These are phyloP conservation scores for Benincasa hispida DNA, from an alignment of 306 rosid genomes.

Conservation along the genomic window DNA sequence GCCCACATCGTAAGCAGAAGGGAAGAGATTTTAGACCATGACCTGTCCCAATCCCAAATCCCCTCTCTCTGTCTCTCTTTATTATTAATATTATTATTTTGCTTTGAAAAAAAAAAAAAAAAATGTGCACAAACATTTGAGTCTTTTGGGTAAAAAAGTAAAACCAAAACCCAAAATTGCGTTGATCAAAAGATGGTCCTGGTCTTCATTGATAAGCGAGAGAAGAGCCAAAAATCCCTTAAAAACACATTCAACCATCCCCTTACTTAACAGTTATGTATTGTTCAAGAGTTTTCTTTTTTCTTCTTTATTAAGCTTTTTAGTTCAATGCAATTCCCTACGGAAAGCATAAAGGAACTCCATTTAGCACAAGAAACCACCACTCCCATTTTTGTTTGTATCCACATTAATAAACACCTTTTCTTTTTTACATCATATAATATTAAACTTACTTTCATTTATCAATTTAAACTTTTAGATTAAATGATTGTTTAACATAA, in stretches of 20 bases:
- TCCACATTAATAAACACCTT: too few species aligned
- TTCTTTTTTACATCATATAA: too few species aligned
- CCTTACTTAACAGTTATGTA: neutral
- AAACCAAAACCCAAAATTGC: neutral
- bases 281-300: neutral
- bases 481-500: too few species aligned
- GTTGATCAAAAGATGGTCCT: conserved; percentile 5
- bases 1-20: neutral
- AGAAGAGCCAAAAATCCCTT: neutral
- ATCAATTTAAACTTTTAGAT: too few species aligned
- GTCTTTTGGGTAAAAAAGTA: conserved; percentile 3
- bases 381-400: neutral
- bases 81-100: neutral
- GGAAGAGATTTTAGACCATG: neutral
- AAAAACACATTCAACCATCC: neutral
- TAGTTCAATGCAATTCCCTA: neutral
- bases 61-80: neutral
- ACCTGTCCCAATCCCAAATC: neutral
- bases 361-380: neutral
- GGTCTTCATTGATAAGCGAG: conserved; percentile 4
- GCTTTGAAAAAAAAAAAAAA: too few species aligned
- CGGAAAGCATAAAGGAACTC: conserved; percentile 5
- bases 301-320: neutral
- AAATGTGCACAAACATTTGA: neutral
- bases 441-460: too few species aligned